Evolutionary conservation across 2,329 filamentous ascomycete genomes (phyloP).

Genomic region (Pseudonectria buxi): DNA sequence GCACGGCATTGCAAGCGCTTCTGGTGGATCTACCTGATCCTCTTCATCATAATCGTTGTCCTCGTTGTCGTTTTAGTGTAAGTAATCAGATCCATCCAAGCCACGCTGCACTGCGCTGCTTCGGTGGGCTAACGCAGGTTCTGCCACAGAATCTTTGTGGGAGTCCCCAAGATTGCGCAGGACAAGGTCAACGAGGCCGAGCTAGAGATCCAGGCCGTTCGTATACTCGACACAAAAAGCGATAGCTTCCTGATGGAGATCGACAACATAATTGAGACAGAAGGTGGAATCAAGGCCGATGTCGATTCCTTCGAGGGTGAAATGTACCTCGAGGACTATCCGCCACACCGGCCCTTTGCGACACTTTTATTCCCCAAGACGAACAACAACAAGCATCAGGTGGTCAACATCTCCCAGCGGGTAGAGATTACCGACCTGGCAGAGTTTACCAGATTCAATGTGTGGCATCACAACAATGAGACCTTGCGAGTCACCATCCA

Average conservation of each 20-base stretch:
- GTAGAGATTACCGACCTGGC: conserved; percentile 39
- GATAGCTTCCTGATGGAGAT: conserved; percentile 45
- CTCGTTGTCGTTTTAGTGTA: conserved; percentile 54
- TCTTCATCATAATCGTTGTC: conserved; percentile 41
- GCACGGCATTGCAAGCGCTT: conserved; percentile 46
- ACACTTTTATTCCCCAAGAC: conserved; percentile 46
- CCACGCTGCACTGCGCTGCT: neutral
- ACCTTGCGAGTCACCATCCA: conserved; percentile 43
- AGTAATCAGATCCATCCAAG: conserved; percentile 26
- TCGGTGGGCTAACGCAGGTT: neutral
- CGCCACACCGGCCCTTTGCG: conserved; percentile 42
- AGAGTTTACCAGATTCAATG: conserved; percentile 50
- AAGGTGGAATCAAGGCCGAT: conserved; percentile 45
- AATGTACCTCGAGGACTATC: conserved; percentile 48
- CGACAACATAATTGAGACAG: conserved; percentile 48
- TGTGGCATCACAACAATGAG: conserved; percentile 44
- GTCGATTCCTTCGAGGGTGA: conserved; percentile 44
- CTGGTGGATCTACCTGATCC: conserved; percentile 56
- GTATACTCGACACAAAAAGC: conserved; percentile 39
- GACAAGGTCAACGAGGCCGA: conserved; percentile 46
- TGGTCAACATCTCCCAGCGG: conserved; percentile 46
- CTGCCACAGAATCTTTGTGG: conserved; percentile 45
- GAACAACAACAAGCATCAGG: conserved; percentile 39
- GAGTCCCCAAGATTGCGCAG: conserved; percentile 51
- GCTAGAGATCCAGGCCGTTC: conserved; percentile 45